Evolutionary conservation across 2,329 filamentous ascomycete genomes (phyloP), one percentile per base, ranked within the genome.

Genomic region (Xylariaceae sp.): DNA sequence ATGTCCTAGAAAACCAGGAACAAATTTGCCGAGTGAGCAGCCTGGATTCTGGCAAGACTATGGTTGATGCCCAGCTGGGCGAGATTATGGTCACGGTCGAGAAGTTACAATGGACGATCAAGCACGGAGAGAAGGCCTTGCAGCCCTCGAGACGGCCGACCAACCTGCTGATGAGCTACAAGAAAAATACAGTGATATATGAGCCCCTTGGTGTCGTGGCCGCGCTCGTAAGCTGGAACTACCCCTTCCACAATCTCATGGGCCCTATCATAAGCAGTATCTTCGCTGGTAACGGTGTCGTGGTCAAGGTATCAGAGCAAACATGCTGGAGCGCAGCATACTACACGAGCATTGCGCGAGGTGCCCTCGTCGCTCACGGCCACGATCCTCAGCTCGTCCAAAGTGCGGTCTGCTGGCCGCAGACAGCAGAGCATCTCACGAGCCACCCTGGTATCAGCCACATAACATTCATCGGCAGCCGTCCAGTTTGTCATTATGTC

Each of bases 161-260:
- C 1, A 96, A 94, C 64, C 73, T 95, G 34, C 76, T 98, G 49
- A 94, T 98, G 89, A 79, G 83, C 67, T 96, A 97, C 68, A 98
- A 98, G 75, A 81, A 79, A 62, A 96, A 96, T 60, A 84, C 83
- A 48, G 89, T 98, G 19, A 71, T 78, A 37, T 98, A 95, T 64
- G 90, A 98, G 65, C 91, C 93, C 12, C 71, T 97, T 16, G 93
- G 93, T 13, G 89, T 98, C 28, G 87, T 98, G 4, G 85, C 89
- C 9, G 91, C 93, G 15, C 84, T 91, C 39, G 89, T 98, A 33
- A 93, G 87, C 60, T 98, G 93, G 93, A 98, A 98, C 70, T 97
- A 89, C 62, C 83, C 88, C 34, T 95, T 97, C 65, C 93, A 98
- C 69, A 98, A 98, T 66, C 74, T 97, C 49, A 79, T 97, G 35